These are phyloP conservation scores for Zhuliangozyma blackwelliae DNA, from an alignment of 1,139 yeast species.

Conservation along the genomic window DNA sequence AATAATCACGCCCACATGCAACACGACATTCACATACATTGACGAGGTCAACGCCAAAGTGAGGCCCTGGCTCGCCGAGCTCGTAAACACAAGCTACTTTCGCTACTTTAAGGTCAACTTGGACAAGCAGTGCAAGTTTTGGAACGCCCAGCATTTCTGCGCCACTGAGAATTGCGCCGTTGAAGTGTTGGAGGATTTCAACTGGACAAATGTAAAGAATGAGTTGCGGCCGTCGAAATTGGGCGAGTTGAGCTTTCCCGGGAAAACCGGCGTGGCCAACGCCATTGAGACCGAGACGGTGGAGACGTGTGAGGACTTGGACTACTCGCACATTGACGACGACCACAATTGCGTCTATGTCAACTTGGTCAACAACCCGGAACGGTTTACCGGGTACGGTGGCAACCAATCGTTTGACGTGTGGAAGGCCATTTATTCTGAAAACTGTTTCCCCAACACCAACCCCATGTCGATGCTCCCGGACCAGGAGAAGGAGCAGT, in stretches of 20 bases:
- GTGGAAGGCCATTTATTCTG: conserved; percentile 90
- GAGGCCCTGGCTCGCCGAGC: conserved; percentile 47
- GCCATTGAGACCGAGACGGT: conserved; percentile 15
- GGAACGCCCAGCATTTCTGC: conserved; percentile 82
- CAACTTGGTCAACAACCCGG: conserved; percentile 84
- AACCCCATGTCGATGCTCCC: conserved; percentile 34
- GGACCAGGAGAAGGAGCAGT: conserved; percentile 45
- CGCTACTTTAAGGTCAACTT: conserved; percentile 82
- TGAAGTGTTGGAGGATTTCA: conserved; percentile 54
- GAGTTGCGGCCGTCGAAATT: conserved; percentile 74
- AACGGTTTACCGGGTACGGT: conserved; percentile 93
- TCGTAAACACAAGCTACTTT: conserved; percentile 74
- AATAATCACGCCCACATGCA: conserved; percentile 44
- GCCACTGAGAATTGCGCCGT: conserved; percentile 94
- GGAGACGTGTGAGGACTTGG: conserved; percentile 34
- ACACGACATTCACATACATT: conserved; percentile 45
- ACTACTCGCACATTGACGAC: conserved; percentile 62
- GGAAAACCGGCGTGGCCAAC: conserved; percentile 14
- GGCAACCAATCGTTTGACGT: conserved; percentile 89
- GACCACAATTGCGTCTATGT: conserved; percentile 70
- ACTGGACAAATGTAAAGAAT: conserved; percentile 62
- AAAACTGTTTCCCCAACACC: conserved; percentile 74
- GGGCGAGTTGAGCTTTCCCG: conserved; percentile 42
- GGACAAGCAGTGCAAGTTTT: conserved; percentile 83
- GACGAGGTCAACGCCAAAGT: conserved; percentile 33